Base-by-base conservation (phyloP, 2,329 filamentous ascomycete genomes). In the Microdochium nivale region DNA sequence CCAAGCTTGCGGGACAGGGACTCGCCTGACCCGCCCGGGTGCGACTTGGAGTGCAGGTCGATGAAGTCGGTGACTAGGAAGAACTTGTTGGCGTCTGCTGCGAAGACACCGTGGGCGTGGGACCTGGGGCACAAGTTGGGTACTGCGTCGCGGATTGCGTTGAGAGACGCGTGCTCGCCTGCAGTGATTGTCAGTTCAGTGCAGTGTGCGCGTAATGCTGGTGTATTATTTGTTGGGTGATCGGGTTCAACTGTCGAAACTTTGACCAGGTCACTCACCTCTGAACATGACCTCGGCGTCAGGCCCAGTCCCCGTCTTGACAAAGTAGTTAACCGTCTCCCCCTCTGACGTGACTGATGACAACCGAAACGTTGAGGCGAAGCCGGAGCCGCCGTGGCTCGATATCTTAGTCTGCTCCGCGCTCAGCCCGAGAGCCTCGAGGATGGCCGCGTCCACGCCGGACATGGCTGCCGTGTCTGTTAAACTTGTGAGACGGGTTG, bases 121-220 rank as follows among this genome's bases (percentile, higher is more conserved):
- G 88, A 86, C 47, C 76, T 75, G 0, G 91, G 90, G 62, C 88
- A 92, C 50, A 96, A 79, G 30, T 78, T 78, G 1, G 90, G 87
- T 0, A 94, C 86, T 14, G 75, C 74, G 47, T 73, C 63, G 64
- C 90, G 79, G 58, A 97, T 88, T 51, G 90, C 88, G 62, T 90
- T 91, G 51, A 96, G 80, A 2, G 89, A 95, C 49, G 81, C 80
- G 63, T 90, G 86, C 68, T 96, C 92, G 54, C 91, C 88, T 81
- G 61, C 5, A 7, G 21, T 13, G 8, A 7, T 7, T 44, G n/a
- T 16, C 19, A 11, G 40, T 44, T n/a, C n/a, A n/a, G n/a, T n/a
- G n/a, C n/a, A n/a, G n/a, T n/a, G n/a, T n/a, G n/a, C n/a, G n/a
- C n/a, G n/a, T n/a, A n/a, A n/a, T n/a, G n/a, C n/a, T n/a, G n/a